phyloP scores from a whole-genome alignment of 2,329 filamentous ascomycete genomes.

The Sporothrix curviconia region DNA sequence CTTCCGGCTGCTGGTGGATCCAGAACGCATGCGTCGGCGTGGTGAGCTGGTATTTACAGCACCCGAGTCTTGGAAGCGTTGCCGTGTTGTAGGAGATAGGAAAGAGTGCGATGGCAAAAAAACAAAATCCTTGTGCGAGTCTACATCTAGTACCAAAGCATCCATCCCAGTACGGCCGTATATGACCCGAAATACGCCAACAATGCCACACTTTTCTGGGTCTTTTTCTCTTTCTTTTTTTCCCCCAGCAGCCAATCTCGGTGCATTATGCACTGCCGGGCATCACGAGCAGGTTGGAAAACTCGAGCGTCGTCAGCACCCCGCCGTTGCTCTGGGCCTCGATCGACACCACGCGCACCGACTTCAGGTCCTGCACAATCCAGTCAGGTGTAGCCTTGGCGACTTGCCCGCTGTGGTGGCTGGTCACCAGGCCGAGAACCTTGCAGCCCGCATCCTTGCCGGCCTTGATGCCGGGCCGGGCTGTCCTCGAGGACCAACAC shows the following conservation, averaged over 20 bases:
- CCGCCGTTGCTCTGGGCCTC: constrained; percentile 46
- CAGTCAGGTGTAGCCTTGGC: constrained; percentile 75
- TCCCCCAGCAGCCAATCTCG: not conserved
- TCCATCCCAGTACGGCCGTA: too few species aligned
- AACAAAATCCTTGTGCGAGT: too few species aligned
- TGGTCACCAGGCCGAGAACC: constrained; percentile 79
- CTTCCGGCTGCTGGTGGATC: constrained; percentile 5
- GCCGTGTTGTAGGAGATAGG: not conserved
- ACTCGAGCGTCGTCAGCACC: constrained; percentile 48
- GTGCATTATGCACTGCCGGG: not conserved
- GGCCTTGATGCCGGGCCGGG: constrained; percentile 72
- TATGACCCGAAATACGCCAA: too few species aligned
- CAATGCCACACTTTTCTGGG: too few species aligned
- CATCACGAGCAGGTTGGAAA: constrained; percentile 51
- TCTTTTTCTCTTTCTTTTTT: not conserved
- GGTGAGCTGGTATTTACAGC: not conserved
- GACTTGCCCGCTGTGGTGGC: constrained; percentile 68
- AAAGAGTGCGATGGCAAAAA: too few species aligned
- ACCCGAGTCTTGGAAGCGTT: not conserved
- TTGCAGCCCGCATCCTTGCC: constrained; percentile 82
- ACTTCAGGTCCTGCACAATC: constrained; percentile 73
- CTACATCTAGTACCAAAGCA: too few species aligned
- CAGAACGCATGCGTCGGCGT: constrained; percentile 1
- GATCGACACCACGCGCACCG: constrained; percentile 57
- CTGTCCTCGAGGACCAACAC: constrained; percentile 84